Conservation (phyloP, 495 filamentous ascomycete genomes). For the Penicillium coprophilum region DNA sequence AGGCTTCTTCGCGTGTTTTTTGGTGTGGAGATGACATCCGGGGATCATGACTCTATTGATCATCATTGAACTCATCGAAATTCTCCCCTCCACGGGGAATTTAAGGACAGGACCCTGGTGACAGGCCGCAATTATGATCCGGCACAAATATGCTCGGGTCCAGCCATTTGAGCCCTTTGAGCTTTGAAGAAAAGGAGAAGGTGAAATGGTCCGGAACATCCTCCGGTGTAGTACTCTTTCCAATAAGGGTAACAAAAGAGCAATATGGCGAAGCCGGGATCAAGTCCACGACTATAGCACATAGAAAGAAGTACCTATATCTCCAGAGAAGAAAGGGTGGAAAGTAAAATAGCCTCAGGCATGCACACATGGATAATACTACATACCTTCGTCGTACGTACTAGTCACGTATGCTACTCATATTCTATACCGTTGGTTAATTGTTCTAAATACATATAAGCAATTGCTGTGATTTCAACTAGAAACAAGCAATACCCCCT, state of each 20-base stretch:
- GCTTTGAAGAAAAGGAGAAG: background rate
- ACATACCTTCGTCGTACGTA: too few species aligned
- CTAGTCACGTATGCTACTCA: too few species aligned
- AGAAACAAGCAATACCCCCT: too few species aligned
- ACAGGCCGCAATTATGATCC: conserved; percentile 24
- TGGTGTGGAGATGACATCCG: conserved; percentile 31
- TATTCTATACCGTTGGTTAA: too few species aligned
- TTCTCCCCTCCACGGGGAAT: conserved; percentile 15
- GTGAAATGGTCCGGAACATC: conserved; percentile 3
- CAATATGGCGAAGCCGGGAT: background rate
- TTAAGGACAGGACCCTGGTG: background rate
- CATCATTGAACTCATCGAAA: conserved; percentile 16
- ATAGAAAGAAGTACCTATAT: too few species aligned
- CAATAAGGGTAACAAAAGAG: background rate
- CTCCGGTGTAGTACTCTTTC: background rate
- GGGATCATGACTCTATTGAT: conserved; percentile 22
- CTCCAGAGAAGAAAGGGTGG: too few species aligned
- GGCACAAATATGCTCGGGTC: background rate
- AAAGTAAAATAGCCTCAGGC: too few species aligned
- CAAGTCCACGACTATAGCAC: background rate
- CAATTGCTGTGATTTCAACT: too few species aligned
- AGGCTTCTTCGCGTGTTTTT: conserved; percentile 11
- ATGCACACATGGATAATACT: too few species aligned
- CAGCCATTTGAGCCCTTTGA: background rate
- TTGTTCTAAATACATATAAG: too few species aligned